Evolutionary conservation across 106 monocot genomes (phyloP).

Genomic region (Chionographis japonica): DNA sequence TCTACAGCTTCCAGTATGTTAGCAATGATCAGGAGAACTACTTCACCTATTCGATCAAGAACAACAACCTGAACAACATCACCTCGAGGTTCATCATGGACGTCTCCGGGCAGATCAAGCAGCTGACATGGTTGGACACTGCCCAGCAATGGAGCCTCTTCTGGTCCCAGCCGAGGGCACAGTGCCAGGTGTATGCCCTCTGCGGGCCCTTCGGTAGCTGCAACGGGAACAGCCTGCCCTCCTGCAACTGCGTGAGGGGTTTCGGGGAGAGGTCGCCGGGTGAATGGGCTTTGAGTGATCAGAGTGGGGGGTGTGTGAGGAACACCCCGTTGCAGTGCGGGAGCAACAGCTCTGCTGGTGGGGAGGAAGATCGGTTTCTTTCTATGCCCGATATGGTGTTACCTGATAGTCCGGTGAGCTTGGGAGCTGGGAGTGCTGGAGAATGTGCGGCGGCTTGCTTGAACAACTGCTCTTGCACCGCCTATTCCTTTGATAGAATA

Average conservation of each 20-base stretch:
- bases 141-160: not conserved
- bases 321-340: conserved; percentile 9
- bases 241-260: conserved; percentile 14
- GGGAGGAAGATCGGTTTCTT: conserved; percentile 12
- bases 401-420: not conserved
- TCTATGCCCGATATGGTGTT: conserved; percentile 6
- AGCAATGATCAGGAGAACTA: conserved; percentile 24
- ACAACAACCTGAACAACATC: not conserved
- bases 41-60: conserved; percentile 31
- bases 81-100: conserved; percentile 48
- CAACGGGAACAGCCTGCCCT: not conserved
- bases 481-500: conserved; percentile 17
- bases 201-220: conserved; percentile 18
- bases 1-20: conserved; percentile 19
- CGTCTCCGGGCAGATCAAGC: conserved; percentile 28
- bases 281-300: conserved; percentile 12
- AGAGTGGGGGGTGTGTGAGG: conserved; percentile 11
- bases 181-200: conserved; percentile 3
- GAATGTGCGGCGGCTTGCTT: conserved; percentile 23
- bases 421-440: not conserved
- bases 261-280: conserved; percentile 5
- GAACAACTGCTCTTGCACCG: conserved; percentile 38
- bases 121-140: conserved; percentile 5
- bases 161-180: not conserved
- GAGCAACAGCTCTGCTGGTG: not conserved